Evolutionary conservation across 805 yeast species (phyloP), one percentile per base, ranked within the genome.

Genomic region (Lipomyces yamanashiensis): DNA sequence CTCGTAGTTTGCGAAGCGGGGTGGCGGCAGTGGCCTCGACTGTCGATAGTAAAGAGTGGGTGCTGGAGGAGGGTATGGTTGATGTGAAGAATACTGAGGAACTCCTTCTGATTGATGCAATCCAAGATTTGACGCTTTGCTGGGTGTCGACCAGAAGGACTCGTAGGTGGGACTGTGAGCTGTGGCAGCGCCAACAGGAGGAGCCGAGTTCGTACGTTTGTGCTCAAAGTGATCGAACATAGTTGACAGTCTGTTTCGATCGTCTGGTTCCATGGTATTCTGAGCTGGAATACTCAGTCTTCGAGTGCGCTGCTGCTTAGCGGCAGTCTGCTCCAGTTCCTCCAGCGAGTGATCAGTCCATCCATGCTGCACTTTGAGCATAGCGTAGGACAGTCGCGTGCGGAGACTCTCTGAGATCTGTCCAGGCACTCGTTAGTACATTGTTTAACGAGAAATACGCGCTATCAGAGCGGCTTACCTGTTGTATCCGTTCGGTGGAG

Each of bases 321-420:
- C 37, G 50, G 61, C 47, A 37, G 44, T 44, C 36, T 63, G 59
- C 49, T 70, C 72, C 17, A 70, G 40, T 17, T 70, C 70, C 17
- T 58, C 67, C 13, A 70, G 62, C 2, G 71, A 63, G 13, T 58
- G 72, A 9, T 54, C 54, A 10, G 68, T 41, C 73, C 71, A 68
- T 37, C 72, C 72, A 44, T 73, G 59, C 47, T 73, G 74, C 12
- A 73, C 74, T 57, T 72, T 73, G 19, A 66, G 39, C 65, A 72
- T 69, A 13, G 76, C 75, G 64, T 67, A 64, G 19, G 74, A 63
- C 23, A 73, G 64, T 40, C 74, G 69, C 15, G 70, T 65, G 43
- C 67, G 66, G 39, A 73, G 60, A 37, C 66, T 72, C 34, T 65
- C 58, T 9, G 73, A 68, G 43, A 71, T 60, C 65, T 68, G 33